Evolutionary conservation across 129 eudicot genomes (phyloP).

Genomic region (Gnaphalium uliginosum): DNA sequence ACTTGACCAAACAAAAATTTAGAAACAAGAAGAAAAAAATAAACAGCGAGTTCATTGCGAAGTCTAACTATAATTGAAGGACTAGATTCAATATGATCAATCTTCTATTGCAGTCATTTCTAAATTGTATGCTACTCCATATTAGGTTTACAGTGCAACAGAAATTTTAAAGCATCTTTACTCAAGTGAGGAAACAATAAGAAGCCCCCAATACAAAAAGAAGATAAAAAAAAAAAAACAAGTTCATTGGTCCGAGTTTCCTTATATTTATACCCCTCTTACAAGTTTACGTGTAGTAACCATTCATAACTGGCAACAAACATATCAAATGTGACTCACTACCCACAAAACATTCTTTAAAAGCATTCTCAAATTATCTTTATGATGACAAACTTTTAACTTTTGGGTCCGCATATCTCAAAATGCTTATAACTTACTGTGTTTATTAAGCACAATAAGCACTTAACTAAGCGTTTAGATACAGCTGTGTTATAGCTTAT

Average conservation of each 20-base stretch:
- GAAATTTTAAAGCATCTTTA: too few relatives aligned
- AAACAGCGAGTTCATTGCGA: not conserved
- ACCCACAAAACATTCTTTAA: not conserved
- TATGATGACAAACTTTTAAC: not conserved
- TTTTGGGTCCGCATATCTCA: not conserved
- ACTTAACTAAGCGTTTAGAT: not conserved
- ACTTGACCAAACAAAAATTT: too few relatives aligned
- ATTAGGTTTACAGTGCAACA: too few relatives aligned
- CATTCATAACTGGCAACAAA: not conserved
- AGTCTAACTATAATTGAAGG: slow-evolving; percentile 4
- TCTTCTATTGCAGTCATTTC: too few relatives aligned
- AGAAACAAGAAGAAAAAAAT: too few relatives aligned
- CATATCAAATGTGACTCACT: not conserved
- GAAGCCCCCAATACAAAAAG: not conserved
- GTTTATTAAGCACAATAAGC: not conserved
- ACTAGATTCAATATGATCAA: too few relatives aligned
- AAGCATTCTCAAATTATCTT: not conserved
- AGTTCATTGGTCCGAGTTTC: too few relatives aligned
- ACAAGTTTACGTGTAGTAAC: not conserved
- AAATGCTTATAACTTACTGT: not conserved
- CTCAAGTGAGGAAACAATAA: not conserved
- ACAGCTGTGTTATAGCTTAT: not conserved
- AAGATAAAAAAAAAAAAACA: not conserved
- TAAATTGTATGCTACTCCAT: too few relatives aligned
- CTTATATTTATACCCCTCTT: too few relatives aligned